These are phyloP conservation scores for Fusarium sambucinum DNA, from an alignment of 2,329 filamentous ascomycete genomes.

Conservation along the genomic window DNA sequence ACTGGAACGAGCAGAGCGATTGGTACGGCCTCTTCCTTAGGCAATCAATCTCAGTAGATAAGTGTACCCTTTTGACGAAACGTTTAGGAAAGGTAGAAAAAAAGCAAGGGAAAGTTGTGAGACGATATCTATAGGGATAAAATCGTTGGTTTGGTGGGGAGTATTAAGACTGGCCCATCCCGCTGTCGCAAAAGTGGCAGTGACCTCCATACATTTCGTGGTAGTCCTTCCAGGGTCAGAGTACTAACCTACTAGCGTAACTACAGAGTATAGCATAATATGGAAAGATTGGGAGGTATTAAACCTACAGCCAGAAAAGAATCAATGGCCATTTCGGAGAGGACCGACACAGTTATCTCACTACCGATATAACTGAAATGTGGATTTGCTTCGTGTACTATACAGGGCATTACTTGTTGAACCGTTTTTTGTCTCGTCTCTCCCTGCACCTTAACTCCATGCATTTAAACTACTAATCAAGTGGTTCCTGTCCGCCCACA, in stretches of 20 bases:
- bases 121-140: constrained; percentile 1
- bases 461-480: neutral
- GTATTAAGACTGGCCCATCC: constrained; percentile 1
- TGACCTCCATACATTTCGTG: constrained; percentile 23
- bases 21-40: neutral
- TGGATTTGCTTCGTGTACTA: neutral
- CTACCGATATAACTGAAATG: neutral
- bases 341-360: neutral
- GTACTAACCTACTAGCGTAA: too few species aligned
- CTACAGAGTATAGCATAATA: too few species aligned
- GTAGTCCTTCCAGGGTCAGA: neutral
- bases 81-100: neutral
- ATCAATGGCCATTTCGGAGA: neutral
- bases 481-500: constrained; percentile 9
- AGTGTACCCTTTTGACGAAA: neutral
- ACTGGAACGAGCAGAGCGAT: neutral
- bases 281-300: too few species aligned
- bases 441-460: too few species aligned
- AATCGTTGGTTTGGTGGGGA: constrained; percentile 11
- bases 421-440: neutral
- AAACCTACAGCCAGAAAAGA: neutral
- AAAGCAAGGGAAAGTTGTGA: neutral
- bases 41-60: neutral
- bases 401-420: neutral
- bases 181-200: constrained; percentile 28